A percentile compares a stretch with the other conserved stretches of the same genome.
Evolutionary conservation across 228 moss, liverwort and hornwort species (phyloP).

Genomic region (Sphagnum magellanicum): DNA sequence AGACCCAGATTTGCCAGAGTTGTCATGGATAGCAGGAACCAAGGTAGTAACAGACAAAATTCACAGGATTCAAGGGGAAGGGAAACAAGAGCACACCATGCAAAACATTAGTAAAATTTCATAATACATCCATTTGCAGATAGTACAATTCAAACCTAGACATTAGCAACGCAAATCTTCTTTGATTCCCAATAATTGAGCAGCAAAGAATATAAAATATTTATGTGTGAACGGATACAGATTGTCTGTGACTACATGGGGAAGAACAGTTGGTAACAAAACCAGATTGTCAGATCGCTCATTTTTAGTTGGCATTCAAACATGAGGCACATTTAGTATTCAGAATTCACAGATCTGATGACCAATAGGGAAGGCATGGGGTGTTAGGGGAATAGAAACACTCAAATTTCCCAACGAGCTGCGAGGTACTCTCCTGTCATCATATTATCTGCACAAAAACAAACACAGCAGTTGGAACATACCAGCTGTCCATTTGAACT

Average conservation of each 20-base stretch:
- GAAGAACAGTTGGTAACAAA: too few species aligned
- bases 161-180: too few species aligned
- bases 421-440: constrained; percentile 19
- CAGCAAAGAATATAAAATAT: too few species aligned
- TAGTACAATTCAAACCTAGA: background rate
- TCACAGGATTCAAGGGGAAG: background rate
- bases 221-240: too few species aligned
- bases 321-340: too few species aligned
- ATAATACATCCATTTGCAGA: background rate
- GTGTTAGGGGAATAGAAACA: too few species aligned
- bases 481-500: background rate
- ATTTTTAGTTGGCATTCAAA: too few species aligned
- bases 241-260: too few species aligned
- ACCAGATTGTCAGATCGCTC: too few species aligned
- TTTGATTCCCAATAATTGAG: too few species aligned
- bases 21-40: constrained; percentile 20
- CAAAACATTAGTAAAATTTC: background rate
- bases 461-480: background rate
- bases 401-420: constrained; percentile 1
- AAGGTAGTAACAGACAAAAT: background rate
- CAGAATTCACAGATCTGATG: too few species aligned
- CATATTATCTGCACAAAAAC: background rate
- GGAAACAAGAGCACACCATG: background rate
- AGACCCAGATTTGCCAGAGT: constrained; percentile 25
- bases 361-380: too few species aligned